Base-by-base conservation (phyloP, 768 basidiomycete species). In the Holtermannia corniformis region DNA sequence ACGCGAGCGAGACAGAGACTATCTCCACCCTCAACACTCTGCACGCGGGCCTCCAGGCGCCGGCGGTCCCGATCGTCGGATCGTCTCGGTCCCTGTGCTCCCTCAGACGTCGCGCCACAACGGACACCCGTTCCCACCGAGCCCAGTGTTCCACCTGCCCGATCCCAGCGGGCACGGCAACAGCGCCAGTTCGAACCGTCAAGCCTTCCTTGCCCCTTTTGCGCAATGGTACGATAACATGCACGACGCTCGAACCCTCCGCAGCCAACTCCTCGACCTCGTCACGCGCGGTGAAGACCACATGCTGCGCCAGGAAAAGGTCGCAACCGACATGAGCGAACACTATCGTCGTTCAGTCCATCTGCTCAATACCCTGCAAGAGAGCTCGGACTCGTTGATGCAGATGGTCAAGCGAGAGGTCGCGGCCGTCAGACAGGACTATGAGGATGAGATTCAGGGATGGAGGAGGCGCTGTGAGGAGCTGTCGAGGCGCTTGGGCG, bases 351-450 rank as follows among this genome's bases (percentile, higher is more conserved):
- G 56, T 16, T 57, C 62, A 1, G 52, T 49, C n/a, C 56, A 58
- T 0, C 52, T 68, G 0, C 40, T 68, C 14, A 52, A 49, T 5
- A 65, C 46, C 27, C 32, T 68, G 24, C 67, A 68, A 43, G 44
- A 51, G 14, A 58, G 56, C 41, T 60, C 67, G 16, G 64, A 65
- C 41, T 65, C 57, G 51, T 28, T 68, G 22, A 60, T 61, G 51
- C 62, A 65, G 25, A 65, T 68, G 64, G 67, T 68, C n/a, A 44
- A 64, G 47, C 65, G 65, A 46, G 67, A 68, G 50, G 55, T 68
- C 5, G 57, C 32, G 16, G 16, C 32, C 16, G 32, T 37, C 10
- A 37, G 32, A 16, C 10, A 7, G 16, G 32, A 37, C 32, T 37
- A 37, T 37, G 32, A 37, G 32, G 32, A 37, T 7, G 32, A 37